Base-by-base conservation (phyloP, 352 stramenopile species). In the Phytophthora podocarpi region DNA sequence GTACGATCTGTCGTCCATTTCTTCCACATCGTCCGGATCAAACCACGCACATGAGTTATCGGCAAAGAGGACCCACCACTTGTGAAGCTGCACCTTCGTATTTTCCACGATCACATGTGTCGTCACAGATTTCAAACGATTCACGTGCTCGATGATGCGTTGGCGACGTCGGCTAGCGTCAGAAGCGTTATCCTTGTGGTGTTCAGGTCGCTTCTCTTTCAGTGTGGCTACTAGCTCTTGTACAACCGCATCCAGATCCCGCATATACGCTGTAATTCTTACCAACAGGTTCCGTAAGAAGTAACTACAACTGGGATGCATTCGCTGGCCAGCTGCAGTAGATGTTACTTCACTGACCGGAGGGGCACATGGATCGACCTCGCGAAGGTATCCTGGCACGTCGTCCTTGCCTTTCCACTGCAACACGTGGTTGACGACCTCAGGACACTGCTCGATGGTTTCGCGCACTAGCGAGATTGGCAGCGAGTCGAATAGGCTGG, bases 401-500 rank as follows among this genome's bases (percentile, higher is more conserved):
- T 91, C 81, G 5, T 80, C 60, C 39, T 89, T 74, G 32, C 84
- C 64, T 72, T 89, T 89, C 84, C 84, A 93, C 18, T 89, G 74
- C 32, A 93, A 40, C 20, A 93, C 81, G 45, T 93, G 84, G 24
- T 91, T 91, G 2, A 93, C 76, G 4, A 90, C 70, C 46, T 93
- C 84, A 1, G 84, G 84, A 47, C 84, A 93, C 12, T 91, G 82
- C 16, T 83, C 78, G 18, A 93, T 89, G 1, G 84, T 90, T 66
- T 93, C 84, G 16, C 82, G 72, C 9, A 91, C 84, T 0, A 93
- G 59, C 12, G 84, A 89, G 26, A 91, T 90, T 4, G 84, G 84
- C 1, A 93, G 55, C n/a, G 74, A 75, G 46, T 93, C 83, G 21
- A 88, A 77, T 1, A 93, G 51, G 59, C 83, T 90, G 0, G 83